Percentiles rank a stretch among this genome's conserved stretches.
Evolutionary conservation across 306 rosid species (phyloP).

Genomic region (Citrullus amarus): DNA sequence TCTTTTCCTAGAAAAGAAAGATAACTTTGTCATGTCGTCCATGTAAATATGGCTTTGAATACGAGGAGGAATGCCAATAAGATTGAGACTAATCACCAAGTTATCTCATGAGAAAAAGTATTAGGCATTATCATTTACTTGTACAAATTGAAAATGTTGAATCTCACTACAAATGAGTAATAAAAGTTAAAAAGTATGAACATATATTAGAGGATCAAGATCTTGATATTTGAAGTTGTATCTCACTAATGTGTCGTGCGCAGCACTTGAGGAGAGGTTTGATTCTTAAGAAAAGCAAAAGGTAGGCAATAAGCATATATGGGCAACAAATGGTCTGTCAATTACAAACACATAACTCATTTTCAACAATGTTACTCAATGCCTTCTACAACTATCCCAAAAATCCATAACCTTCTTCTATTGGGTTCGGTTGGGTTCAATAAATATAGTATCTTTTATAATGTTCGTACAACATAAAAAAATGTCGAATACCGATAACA

Average conservation of each 20-base stretch:
- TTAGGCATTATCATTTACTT: not conserved
- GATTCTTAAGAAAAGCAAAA: slow-evolving; percentile 11
- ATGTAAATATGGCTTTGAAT: not conserved
- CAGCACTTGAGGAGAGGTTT: slow-evolving; percentile 22
- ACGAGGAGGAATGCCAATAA: slow-evolving; percentile 1
- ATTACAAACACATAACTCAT: slow-evolving; percentile 16
- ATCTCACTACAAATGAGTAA: not conserved
- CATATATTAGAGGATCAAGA: slow-evolving; percentile 14
- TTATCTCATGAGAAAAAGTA: not conserved
- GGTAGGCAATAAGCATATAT: slow-evolving; percentile 9
- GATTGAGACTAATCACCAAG: not conserved
- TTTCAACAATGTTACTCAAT: slow-evolving; percentile 3
- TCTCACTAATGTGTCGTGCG: slow-evolving; percentile 20
- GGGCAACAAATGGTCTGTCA: slow-evolving; percentile 27
- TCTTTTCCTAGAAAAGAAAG: not conserved
- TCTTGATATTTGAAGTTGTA: slow-evolving; percentile 17
- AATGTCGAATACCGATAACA: no score
- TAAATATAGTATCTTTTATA: no score
- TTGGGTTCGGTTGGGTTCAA: no score
- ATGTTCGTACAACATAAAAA: no score
- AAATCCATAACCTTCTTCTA: no score
- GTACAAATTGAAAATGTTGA: not conserved
- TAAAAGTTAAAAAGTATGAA: not conserved
- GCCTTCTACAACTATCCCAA: not conserved
- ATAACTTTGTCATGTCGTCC: not conserved